Evolutionary conservation across 192 early-diverging fungal genomes (phyloP), one percentile per base, ranked within the genome.

Genomic region (Dissophora globulifera): DNA sequence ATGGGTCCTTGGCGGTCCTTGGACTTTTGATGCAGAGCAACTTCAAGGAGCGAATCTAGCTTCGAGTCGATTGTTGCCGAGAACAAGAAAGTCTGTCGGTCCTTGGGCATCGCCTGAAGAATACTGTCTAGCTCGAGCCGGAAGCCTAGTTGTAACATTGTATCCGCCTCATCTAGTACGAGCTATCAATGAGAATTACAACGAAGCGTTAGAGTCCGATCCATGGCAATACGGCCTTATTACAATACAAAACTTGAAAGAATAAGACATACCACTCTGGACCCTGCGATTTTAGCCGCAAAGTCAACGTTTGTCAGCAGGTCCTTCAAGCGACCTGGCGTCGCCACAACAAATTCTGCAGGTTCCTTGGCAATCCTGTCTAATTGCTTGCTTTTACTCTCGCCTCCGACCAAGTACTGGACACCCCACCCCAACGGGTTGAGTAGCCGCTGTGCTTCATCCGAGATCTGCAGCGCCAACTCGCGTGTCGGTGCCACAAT

Each of bases 131-230:
- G 79, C 68, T 95, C 94, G 13, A 80, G 69, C 59, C 91, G 89
- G 84, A 98, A 97, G 1, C 96, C 96, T 87, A 96, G 88, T 41
- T 99, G 92, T 27, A 99, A 79, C 56, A 99, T 86, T 56, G 91
- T 87, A 76, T 99, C 97, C 7, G 95, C 95, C 81, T 99, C 97
- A 78, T 99, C 97, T 61, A 98, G 81, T 17, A 99, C 86, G 43
- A 98, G 82, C 79, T 82, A 67, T 41, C n/a, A n/a, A n/a, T n/a
- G n/a, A n/a, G n/a, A n/a, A n/a, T n/a, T n/a, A n/a, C n/a, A n/a
- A n/a, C n/a, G n/a, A n/a, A n/a, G n/a, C n/a, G n/a, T n/a, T n/a
- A n/a, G n/a, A n/a, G n/a, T n/a, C n/a, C n/a, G n/a, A n/a, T n/a
- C n/a, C n/a, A n/a, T n/a, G n/a, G n/a, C n/a, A n/a, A n/a, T n/a